These are phyloP conservation scores for Botrytis fragariae DNA, from an alignment of 2,329 filamentous ascomycete species.

Conservation along the genomic window DNA sequence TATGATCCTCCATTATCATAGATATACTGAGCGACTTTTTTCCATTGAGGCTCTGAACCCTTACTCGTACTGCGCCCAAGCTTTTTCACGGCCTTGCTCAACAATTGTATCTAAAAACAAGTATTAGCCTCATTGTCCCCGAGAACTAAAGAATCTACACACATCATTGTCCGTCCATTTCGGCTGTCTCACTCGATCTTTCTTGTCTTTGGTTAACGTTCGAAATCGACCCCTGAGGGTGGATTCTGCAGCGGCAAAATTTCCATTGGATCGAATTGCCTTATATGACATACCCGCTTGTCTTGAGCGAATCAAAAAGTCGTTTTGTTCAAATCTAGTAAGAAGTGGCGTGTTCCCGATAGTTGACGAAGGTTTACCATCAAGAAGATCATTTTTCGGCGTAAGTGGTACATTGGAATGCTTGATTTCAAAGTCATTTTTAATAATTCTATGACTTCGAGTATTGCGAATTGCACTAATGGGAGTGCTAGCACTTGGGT, in stretches of 20 bases:
- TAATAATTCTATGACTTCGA: not conserved
- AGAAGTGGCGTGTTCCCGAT: not conserved
- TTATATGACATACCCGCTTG: slow-evolving; percentile 60
- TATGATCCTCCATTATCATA: slow-evolving; percentile 52
- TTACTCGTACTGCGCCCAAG: slow-evolving; percentile 26
- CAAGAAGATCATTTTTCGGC: not conserved
- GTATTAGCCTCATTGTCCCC: slow-evolving; percentile 9
- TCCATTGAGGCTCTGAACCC: slow-evolving; percentile 48
- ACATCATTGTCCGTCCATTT: slow-evolving; percentile 64
- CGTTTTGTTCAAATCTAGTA: slow-evolving; percentile 41
- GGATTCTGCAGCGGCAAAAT: slow-evolving; percentile 64
- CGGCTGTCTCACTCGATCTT: slow-evolving; percentile 62
- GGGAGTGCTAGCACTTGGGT: slow-evolving; percentile 13
- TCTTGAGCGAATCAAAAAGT: slow-evolving; percentile 54
- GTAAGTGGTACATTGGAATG: not conserved
- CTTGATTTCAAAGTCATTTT: not conserved
- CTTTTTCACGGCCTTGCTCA: slow-evolving; percentile 46
- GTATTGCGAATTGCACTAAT: not conserved
- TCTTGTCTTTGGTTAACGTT: slow-evolving; percentile 61
- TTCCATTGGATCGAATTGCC: slow-evolving; percentile 56
- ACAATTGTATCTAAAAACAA: slow-evolving; percentile 44
- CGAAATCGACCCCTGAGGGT: slow-evolving; percentile 69
- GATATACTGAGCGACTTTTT: slow-evolving; percentile 55
- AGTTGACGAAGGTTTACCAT: not conserved
- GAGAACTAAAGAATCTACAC: slow-evolving; percentile 41